Evolutionary conservation across 2,329 filamentous ascomycete genomes (phyloP).

Genomic region (Colletotrichum sp.): DNA sequence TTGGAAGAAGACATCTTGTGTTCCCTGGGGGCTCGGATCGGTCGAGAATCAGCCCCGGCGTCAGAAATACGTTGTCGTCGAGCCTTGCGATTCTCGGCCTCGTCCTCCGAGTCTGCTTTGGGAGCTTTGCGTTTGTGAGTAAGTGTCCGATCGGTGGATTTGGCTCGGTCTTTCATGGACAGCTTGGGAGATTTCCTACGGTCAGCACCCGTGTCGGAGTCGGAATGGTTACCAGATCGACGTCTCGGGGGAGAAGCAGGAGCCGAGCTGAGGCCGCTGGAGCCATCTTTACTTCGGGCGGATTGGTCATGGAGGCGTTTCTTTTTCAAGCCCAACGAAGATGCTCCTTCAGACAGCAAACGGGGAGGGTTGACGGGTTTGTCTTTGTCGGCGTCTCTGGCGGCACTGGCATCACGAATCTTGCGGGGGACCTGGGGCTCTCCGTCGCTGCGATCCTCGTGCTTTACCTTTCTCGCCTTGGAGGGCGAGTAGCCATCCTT

Average conservation of each 20-base stretch:
- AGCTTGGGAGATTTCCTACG: slow-evolving; percentile 48
- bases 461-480: slow-evolving; percentile 68
- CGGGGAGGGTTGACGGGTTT: slow-evolving; percentile 34
- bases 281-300: slow-evolving; percentile 53
- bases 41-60: slow-evolving; percentile 19
- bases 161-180: slow-evolving; percentile 52
- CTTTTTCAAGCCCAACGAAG: slow-evolving; percentile 44
- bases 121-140: slow-evolving; percentile 59
- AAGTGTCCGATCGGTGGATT: slow-evolving; percentile 50
- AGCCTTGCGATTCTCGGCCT: slow-evolving; percentile 57
- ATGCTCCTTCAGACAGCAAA: slow-evolving; percentile 28
- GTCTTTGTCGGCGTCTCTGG: slow-evolving; percentile 39
- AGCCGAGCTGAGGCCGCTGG: slow-evolving; percentile 63
- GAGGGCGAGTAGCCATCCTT: slow-evolving; percentile 70
- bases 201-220: slow-evolving; percentile 62
- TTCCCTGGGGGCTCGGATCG: slow-evolving; percentile 26
- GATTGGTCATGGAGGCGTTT: slow-evolving; percentile 50
- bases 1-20: slow-evolving; percentile 36
- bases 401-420: slow-evolving; percentile 35
- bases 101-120: slow-evolving; percentile 63
- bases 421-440: slow-evolving; percentile 48
- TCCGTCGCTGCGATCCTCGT: slow-evolving; percentile 67
- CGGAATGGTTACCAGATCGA: slow-evolving; percentile 44
- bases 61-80: slow-evolving; percentile 59
- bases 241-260: slow-evolving; percentile 58